Percentiles rank a stretch among this genome's conserved stretches.
Conservation (phyloP, 805 yeast species). For the Kodamaea jinghongensis region DNA sequence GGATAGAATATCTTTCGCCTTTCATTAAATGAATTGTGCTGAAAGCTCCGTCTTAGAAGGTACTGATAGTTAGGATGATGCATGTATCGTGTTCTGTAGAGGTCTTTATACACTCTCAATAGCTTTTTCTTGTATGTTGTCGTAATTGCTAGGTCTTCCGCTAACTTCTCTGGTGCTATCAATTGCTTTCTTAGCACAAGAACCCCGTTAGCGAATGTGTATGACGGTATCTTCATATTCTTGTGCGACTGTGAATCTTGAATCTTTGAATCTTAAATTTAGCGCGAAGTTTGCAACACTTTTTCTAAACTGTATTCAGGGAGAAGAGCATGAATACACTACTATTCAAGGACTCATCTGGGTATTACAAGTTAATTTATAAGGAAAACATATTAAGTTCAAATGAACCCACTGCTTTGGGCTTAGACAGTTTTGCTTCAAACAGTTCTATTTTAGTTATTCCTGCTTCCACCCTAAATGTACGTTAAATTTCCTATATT, state of each 20-base stretch:
- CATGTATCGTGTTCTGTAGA: conserved; percentile 30
- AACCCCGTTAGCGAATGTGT: conserved; percentile 3
- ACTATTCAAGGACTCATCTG: too few relatives aligned
- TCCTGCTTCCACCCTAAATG: conserved; percentile 10
- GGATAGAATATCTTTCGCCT: conserved; percentile 14
- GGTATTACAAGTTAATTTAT: too few relatives aligned
- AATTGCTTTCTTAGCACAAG: conserved; percentile 4
- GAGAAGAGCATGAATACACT: too few relatives aligned
- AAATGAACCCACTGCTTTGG: too few relatives aligned
- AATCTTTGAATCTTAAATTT: neutral
- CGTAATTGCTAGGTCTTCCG: neutral
- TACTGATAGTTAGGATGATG: conserved; percentile 12
- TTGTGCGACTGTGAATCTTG: conserved; percentile 1
- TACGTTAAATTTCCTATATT: conserved; percentile 4
- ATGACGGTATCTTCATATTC: neutral
- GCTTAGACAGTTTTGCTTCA: too few relatives aligned
- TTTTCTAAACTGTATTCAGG: too few relatives aligned
- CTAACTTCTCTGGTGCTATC: neutral
- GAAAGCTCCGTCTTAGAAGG: conserved; percentile 24
- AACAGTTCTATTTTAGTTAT: too few relatives aligned
- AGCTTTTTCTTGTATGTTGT: conserved; percentile 11
- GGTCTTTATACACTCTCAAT: conserved; percentile 28
- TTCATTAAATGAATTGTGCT: conserved; percentile 15
- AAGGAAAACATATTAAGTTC: neutral
- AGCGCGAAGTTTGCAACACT: too few relatives aligned